Conservation (phyloP, 345 rosid species). For the Cardamine occulta region DNA sequence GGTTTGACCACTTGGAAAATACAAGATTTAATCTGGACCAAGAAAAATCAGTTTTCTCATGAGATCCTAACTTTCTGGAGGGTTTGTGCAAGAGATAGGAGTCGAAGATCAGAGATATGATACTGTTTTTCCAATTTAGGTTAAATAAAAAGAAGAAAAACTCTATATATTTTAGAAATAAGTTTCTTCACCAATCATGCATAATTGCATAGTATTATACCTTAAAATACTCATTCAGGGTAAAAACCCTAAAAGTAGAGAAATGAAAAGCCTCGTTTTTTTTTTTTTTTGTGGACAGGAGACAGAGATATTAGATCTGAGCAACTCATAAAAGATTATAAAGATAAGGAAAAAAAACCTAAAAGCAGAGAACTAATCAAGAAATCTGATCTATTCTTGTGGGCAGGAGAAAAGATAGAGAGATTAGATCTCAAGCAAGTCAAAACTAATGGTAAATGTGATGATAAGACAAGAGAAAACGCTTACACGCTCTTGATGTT, state of each 20-base stretch:
- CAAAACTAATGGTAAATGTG: constrained; percentile 13
- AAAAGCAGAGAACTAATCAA: constrained; percentile 9
- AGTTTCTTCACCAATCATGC: constrained; percentile 13
- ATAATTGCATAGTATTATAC: constrained; percentile 7
- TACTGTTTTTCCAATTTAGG: background rate
- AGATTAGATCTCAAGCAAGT: constrained; percentile 31
- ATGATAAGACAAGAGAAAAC: constrained; percentile 20
- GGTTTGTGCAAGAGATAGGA: constrained; percentile 23
- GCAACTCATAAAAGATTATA: background rate
- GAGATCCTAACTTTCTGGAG: constrained; percentile 29
- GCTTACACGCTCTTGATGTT: constrained; percentile 31
- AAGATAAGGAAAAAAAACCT: constrained; percentile 30
- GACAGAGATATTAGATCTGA: constrained; percentile 24
- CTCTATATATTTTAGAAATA: background rate
- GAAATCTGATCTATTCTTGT: constrained; percentile 8
- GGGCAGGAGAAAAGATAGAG: constrained; percentile 9
- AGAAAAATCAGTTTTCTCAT: constrained; percentile 22
- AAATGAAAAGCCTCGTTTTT: background rate
- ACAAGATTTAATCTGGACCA: constrained; percentile 30
- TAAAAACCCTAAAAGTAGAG: constrained; percentile 30
- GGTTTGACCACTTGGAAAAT: constrained; percentile 31
- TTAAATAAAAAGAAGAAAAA: constrained; percentile 10
- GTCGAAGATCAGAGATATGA: constrained; percentile 12
- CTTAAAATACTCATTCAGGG: background rate
- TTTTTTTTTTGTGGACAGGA: background rate